phyloP scores from a whole-genome alignment of 352 stramenopile species.

The Phytophthora lateralis region DNA sequence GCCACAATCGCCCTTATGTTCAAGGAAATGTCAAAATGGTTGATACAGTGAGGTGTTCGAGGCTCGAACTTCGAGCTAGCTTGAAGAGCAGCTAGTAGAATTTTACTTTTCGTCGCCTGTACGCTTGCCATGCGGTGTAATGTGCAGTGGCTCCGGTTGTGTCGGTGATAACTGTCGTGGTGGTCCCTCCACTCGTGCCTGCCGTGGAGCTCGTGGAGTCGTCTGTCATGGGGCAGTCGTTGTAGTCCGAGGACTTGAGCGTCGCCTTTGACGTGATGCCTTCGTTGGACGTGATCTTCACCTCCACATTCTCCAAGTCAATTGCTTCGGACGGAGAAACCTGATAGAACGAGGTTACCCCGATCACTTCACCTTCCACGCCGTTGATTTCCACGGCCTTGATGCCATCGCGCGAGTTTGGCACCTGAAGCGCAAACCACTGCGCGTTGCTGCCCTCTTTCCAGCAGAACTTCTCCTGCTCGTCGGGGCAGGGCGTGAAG shows the following conservation, averaged over 20 bases:
- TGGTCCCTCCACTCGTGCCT: slow-evolving; percentile 17
- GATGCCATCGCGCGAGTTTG: slow-evolving; percentile 57
- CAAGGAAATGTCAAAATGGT: no score
- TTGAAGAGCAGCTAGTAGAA: slow-evolving; percentile 31
- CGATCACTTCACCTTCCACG: slow-evolving; percentile 46
- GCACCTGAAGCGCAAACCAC: slow-evolving; percentile 68
- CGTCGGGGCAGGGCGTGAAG: slow-evolving; percentile 63
- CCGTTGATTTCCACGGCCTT: slow-evolving; percentile 56
- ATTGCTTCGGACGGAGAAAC: slow-evolving; percentile 36
- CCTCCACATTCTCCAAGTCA: slow-evolving; percentile 59
- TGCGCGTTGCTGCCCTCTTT: slow-evolving; percentile 71
- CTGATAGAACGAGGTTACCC: slow-evolving; percentile 93
- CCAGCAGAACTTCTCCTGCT: slow-evolving; percentile 67
- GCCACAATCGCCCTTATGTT: no score
- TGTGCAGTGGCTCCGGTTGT: slow-evolving; percentile 39
- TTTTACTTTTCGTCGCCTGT: slow-evolving; percentile 33
- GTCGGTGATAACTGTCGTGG: slow-evolving; percentile 37
- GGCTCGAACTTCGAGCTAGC: no score
- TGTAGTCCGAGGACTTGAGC: slow-evolving; percentile 40
- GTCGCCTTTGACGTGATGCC: slow-evolving; percentile 89
- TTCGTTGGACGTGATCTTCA: slow-evolving; percentile 86
- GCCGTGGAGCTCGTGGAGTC: slow-evolving; percentile 26
- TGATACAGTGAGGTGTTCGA: no score
- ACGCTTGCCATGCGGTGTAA: slow-evolving; percentile 46
- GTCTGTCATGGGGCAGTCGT: slow-evolving; percentile 46